phyloP scores from a whole-genome alignment of 2,329 filamentous ascomycete species.

The Phialophora tarda region DNA sequence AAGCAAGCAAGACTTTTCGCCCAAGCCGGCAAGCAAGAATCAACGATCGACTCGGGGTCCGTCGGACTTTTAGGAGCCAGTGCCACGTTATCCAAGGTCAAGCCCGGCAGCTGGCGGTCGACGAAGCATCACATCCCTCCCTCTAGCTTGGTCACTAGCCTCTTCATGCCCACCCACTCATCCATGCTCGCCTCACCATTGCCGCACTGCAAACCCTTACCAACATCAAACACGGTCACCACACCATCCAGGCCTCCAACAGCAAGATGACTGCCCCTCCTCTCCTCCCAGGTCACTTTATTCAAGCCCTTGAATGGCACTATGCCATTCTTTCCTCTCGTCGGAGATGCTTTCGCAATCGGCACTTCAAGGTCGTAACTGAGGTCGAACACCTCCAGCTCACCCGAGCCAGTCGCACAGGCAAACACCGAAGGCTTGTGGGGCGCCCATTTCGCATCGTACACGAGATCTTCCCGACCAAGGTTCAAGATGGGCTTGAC shows the following conservation, averaged over 20 bases:
- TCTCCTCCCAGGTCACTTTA: constrained; percentile 90
- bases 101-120: not conserved
- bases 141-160: constrained; percentile 78
- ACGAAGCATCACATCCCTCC: constrained; percentile 40
- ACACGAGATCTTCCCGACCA: constrained; percentile 92
- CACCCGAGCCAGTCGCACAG: constrained; percentile 89
- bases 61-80: not conserved
- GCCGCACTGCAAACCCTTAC: constrained; percentile 74
- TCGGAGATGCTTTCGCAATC: constrained; percentile 77
- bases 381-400: constrained; percentile 93
- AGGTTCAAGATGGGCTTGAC: constrained; percentile 85
- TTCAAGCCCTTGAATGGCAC: constrained; percentile 87
- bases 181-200: constrained; percentile 81
- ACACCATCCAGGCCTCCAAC: constrained; percentile 91
- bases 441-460: constrained; percentile 94
- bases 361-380: constrained; percentile 92
- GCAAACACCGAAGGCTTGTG: constrained; percentile 93
- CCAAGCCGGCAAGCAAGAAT: not conserved
- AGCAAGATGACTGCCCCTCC: constrained; percentile 83
- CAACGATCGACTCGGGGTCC: not conserved
- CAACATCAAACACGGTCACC: constrained; percentile 89
- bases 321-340: constrained; percentile 63
- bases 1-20: not conserved
- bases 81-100: not conserved
- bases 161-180: constrained; percentile 93